Conservation (phyloP, 2,329 filamentous ascomycete genomes). For the Fusarium sp. region DNA sequence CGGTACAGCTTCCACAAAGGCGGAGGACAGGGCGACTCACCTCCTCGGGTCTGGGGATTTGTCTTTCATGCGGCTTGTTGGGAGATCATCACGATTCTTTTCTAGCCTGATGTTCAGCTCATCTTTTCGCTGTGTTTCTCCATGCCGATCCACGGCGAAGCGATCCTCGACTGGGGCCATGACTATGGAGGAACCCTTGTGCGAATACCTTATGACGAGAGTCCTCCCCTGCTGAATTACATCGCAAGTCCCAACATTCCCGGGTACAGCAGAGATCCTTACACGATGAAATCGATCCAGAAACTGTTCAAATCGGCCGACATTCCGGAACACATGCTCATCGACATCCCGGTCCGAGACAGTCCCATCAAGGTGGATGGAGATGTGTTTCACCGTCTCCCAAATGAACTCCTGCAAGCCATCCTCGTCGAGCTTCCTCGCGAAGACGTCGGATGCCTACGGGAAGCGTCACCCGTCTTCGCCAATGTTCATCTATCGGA, state of each 20-base stretch:
- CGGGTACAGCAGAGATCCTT: background rate
- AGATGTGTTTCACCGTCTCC: slow-evolving; percentile 5
- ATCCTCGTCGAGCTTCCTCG: slow-evolving; percentile 3
- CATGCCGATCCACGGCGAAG: background rate
- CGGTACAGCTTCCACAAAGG: background rate
- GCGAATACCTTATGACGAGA: background rate
- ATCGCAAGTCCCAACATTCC: background rate
- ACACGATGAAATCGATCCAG: background rate
- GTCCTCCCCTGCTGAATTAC: background rate
- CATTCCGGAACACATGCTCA: background rate
- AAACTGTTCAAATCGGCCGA: background rate
- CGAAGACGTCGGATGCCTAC: background rate
- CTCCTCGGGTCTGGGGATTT: slow-evolving; percentile 8
- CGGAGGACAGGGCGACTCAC: background rate
- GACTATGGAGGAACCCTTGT: background rate
- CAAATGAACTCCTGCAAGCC: slow-evolving; percentile 12
- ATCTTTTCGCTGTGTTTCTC: slow-evolving; percentile 13
- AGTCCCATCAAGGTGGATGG: background rate
- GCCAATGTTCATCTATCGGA: slow-evolving; percentile 6
- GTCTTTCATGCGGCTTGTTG: slow-evolving; percentile 22
- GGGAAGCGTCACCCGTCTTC: slow-evolving; percentile 2
- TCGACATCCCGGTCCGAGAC: background rate
- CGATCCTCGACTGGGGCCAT: slow-evolving; percentile 18
- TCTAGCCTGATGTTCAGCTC: background rate
- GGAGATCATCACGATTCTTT: slow-evolving; percentile 3